phyloP scores from a whole-genome alignment of 768 basidiomycete species.

The Symmetrospora coprosmae region DNA sequence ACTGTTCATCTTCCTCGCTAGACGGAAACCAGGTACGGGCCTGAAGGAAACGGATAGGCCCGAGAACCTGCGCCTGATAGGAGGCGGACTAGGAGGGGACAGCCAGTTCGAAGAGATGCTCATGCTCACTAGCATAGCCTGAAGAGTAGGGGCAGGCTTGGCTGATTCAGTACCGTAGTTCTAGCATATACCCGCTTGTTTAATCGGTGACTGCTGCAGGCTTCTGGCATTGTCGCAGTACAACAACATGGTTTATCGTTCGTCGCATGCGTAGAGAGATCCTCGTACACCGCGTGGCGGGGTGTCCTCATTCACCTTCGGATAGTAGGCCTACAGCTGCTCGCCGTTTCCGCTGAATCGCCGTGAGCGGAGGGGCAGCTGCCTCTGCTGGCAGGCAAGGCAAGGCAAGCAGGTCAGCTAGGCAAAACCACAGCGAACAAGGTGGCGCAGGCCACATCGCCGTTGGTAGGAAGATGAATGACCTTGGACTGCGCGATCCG shows the following conservation, averaged over 20 bases:
- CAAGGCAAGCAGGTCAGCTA: not conserved
- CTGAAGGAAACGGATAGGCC: not conserved
- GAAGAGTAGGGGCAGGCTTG: not conserved
- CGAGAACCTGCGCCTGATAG: not conserved
- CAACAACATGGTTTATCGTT: too few species aligned
- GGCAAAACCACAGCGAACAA: not conserved
- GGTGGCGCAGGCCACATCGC: not conserved
- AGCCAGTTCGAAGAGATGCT: not conserved
- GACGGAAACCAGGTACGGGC: not conserved
- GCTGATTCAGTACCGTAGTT: not conserved
- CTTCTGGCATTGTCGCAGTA: too few species aligned
- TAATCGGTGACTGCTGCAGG: not conserved
- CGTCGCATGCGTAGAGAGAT: not conserved
- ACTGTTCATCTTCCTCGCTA: slow-evolving; percentile 2
- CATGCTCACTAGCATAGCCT: not conserved
- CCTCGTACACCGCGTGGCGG: not conserved
- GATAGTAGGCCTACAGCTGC: too few species aligned
- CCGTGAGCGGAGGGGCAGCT: too few species aligned
- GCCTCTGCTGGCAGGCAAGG: too few species aligned
- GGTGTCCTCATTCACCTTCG: too few species aligned
- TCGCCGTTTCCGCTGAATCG: too few species aligned
- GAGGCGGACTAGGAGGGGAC: not conserved
- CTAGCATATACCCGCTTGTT: not conserved
- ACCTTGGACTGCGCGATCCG: not conserved
- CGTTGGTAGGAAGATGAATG: too few species aligned